phyloP scores from a whole-genome alignment of 306 rosid species.

The Cucurbita argyrosperma region DNA sequence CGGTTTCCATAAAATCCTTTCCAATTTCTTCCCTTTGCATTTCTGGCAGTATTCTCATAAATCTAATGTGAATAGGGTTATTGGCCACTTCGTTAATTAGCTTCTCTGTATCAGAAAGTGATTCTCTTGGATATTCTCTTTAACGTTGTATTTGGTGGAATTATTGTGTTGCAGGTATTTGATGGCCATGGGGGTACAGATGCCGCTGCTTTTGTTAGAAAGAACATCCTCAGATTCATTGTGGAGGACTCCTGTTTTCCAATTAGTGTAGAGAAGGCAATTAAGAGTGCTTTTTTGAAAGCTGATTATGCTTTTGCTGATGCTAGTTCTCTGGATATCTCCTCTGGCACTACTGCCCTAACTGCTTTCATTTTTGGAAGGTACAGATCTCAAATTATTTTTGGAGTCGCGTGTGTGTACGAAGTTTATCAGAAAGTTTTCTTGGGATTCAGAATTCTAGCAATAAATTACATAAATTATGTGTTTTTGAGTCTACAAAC shows the following conservation, averaged over 20 bases:
- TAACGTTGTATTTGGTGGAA: not conserved
- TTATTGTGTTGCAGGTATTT: slow-evolving; percentile 38
- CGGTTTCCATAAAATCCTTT: too few relatives aligned
- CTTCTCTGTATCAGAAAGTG: too few relatives aligned
- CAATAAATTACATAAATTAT: not conserved
- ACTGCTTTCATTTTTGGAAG: slow-evolving; percentile 54
- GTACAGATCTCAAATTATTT: slow-evolving; percentile 14
- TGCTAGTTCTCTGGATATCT: slow-evolving; percentile 56
- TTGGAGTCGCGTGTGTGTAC: not conserved
- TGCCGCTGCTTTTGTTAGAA: slow-evolving; percentile 57
- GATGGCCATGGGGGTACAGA: slow-evolving; percentile 84
- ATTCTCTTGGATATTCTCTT: not conserved
- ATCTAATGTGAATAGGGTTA: too few relatives aligned
- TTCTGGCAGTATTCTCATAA: too few relatives aligned
- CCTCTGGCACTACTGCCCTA: slow-evolving; percentile 76
- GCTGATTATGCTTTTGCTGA: slow-evolving; percentile 77
- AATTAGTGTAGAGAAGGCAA: slow-evolving; percentile 39
- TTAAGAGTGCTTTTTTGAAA: slow-evolving; percentile 52
- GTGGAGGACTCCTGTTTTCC: slow-evolving; percentile 61
- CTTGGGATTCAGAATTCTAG: not conserved
- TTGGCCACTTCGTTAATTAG: too few relatives aligned
- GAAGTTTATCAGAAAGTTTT: not conserved
- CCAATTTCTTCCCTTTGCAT: too few relatives aligned
- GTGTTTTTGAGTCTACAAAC: not conserved
- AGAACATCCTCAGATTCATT: slow-evolving; percentile 53